Conservation (phyloP, 2,329 filamentous ascomycete species). For the Ustilaginoidea virens region DNA sequence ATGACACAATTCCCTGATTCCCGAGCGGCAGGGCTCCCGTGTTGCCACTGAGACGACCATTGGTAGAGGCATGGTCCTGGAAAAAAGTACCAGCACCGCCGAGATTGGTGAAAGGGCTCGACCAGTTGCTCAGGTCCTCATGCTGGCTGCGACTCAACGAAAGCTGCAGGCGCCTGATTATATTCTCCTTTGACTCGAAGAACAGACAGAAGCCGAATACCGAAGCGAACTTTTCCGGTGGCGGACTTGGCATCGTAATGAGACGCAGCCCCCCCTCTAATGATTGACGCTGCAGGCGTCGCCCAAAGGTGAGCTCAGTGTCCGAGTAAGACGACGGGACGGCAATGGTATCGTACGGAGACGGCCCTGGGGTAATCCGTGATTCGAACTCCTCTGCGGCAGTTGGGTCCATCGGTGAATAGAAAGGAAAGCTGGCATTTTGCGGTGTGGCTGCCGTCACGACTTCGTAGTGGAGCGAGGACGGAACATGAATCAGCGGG, state of each 20-base stretch:
- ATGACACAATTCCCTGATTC: constrained; percentile 19
- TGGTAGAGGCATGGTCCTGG: constrained; percentile 23
- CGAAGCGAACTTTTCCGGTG: constrained; percentile 31
- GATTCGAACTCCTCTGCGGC: constrained; percentile 5
- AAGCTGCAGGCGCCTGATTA: constrained; percentile 24
- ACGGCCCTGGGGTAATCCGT: constrained; percentile 8
- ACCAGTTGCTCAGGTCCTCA: constrained; percentile 39
- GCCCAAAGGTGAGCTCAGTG: constrained; percentile 52
- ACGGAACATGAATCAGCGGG: constrained; percentile 6
- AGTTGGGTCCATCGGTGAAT: constrained; percentile 10
- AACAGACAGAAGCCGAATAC: constrained; percentile 57
- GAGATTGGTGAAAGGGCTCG: constrained; percentile 46
- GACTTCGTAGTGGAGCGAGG: constrained; percentile 25
- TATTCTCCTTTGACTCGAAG: constrained; percentile 35
- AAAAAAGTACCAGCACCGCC: constrained; percentile 57
- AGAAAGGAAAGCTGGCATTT: constrained; percentile 38
- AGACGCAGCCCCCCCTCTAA: constrained; percentile 48
- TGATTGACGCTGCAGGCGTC: constrained; percentile 51
- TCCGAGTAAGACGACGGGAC: constrained; percentile 40
- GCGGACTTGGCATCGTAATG: constrained; percentile 32
- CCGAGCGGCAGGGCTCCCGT: constrained; percentile 13
- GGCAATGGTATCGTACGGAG: constrained; percentile 21
- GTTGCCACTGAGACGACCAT: constrained; percentile 1
- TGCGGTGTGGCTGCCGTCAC: constrained; percentile 33
- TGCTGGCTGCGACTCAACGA: constrained; percentile 16